Conservation (phyloP, 805 yeast species). For the Huiozyma naganishii region DNA sequence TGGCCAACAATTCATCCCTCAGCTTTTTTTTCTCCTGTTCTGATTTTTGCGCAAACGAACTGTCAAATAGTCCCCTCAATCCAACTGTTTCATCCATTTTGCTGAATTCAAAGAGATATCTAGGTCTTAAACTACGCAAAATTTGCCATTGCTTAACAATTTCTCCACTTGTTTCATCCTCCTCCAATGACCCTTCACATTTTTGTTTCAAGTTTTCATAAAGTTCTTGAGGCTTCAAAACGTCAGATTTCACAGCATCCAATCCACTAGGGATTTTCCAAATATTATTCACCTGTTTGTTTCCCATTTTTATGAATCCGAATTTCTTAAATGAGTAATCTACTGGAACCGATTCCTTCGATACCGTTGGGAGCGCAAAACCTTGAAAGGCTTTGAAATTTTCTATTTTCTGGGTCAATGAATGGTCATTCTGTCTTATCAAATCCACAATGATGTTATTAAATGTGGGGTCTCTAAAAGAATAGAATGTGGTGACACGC, state of each 20-base stretch:
- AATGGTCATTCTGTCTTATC: conserved; percentile 8
- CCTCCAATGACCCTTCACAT: conserved; percentile 6
- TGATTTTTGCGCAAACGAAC: conserved; percentile 10
- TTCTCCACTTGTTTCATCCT: conserved; percentile 7
- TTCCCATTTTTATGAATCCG: conserved; percentile 25
- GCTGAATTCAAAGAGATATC: conserved; percentile 29
- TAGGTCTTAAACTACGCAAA: conserved; percentile 31
- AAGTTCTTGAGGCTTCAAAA: conserved; percentile 15
- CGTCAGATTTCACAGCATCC: conserved; percentile 19
- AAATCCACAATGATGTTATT: conserved; percentile 7
- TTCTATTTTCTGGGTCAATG: conserved; percentile 14
- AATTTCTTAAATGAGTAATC: conserved; percentile 20
- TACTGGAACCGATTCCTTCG: background rate
- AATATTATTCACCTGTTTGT: conserved; percentile 21
- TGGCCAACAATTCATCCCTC: conserved; percentile 6
- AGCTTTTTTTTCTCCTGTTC: conserved; percentile 5
- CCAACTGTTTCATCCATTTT: conserved; percentile 30
- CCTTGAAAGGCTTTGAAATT: conserved; percentile 17
- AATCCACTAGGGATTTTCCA: conserved; percentile 36
- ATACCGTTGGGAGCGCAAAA: background rate
- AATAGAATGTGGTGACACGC: conserved; percentile 16
- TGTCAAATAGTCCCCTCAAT: conserved; percentile 31
- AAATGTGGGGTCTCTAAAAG: conserved; percentile 16
- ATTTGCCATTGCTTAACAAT: conserved; percentile 33
- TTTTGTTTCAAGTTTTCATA: conserved; percentile 10